These are phyloP conservation scores for Trichophyton verrucosum DNA, from an alignment of 2,329 filamentous ascomycete genomes.

Conservation along the genomic window DNA sequence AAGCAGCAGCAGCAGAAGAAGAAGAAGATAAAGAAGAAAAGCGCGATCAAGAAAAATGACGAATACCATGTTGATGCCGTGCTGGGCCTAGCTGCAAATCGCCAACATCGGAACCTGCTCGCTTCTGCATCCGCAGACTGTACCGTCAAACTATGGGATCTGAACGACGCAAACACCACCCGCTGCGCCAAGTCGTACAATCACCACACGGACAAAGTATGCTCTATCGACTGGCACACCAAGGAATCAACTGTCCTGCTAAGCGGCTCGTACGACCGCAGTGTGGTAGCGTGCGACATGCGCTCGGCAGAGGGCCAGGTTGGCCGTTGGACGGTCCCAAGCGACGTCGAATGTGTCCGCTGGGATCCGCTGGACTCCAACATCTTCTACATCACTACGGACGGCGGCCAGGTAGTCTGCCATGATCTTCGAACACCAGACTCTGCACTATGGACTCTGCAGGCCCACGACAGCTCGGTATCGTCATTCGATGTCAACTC, in stretches of 20 bases:
- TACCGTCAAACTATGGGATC: slow-evolving; percentile 95
- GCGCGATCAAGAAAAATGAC: slow-evolving; percentile 75
- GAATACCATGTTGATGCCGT: slow-evolving; percentile 91
- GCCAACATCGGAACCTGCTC: slow-evolving; percentile 84
- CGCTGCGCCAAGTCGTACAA: slow-evolving; percentile 92
- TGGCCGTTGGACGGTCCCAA: slow-evolving; percentile 84
- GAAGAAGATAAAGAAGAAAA: slow-evolving; percentile 75
- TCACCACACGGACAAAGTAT: slow-evolving; percentile 96
- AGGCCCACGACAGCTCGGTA: slow-evolving; percentile 86
- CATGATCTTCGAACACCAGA: slow-evolving; percentile 72
- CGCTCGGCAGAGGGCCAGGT: slow-evolving; percentile 71
- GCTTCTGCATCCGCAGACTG: slow-evolving; percentile 93
- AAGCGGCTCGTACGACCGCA: slow-evolving; percentile 90
- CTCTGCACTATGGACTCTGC: slow-evolving; percentile 81
- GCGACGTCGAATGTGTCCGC: slow-evolving; percentile 80
- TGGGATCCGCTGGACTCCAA: slow-evolving; percentile 92
- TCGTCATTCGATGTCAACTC: slow-evolving; percentile 89
- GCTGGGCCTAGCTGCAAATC: slow-evolving; percentile 79
- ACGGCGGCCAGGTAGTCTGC: slow-evolving; percentile 82
- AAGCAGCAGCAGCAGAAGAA: slow-evolving; percentile 35
- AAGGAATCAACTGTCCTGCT: slow-evolving; percentile 76
- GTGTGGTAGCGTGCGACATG: slow-evolving; percentile 92
- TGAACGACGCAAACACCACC: slow-evolving; percentile 77
- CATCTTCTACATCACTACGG: slow-evolving; percentile 90
- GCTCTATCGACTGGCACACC: slow-evolving; percentile 86